Conservation (phyloP, 2,329 filamentous ascomycete genomes). For the Metarhizium guizhouense region DNA sequence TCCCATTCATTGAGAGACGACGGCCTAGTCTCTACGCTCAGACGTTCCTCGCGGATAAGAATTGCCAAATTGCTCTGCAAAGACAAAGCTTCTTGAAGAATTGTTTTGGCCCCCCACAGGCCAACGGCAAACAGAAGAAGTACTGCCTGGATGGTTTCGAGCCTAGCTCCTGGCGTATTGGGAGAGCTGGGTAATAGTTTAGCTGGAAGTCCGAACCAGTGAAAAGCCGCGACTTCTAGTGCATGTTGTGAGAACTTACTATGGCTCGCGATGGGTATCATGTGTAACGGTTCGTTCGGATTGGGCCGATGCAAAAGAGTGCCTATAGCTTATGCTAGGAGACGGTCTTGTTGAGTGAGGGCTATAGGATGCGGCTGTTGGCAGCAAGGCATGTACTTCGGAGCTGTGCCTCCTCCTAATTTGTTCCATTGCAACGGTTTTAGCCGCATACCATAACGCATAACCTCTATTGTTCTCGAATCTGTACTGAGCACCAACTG, state of each 20-base stretch:
- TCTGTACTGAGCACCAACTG: conserved; percentile 58
- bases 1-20: conserved; percentile 44
- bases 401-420: conserved; percentile 48
- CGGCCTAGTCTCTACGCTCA: conserved; percentile 38
- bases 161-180: conserved; percentile 48
- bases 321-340: conserved; percentile 46
- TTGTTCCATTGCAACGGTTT: conserved; percentile 48
- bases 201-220: not conserved
- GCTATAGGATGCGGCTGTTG: conserved; percentile 49
- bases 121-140: conserved; percentile 52
- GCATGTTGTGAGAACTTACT: conserved; percentile 34
- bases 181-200: conserved; percentile 34
- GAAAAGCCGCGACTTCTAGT: not conserved
- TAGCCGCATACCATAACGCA: conserved; percentile 52
- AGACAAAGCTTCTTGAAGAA: conserved; percentile 50
- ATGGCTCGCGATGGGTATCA: conserved; percentile 50
- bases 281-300: conserved; percentile 48
- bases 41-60: conserved; percentile 49
- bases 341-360: conserved; percentile 52
- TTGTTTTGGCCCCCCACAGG: conserved; percentile 52
- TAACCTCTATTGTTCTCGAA: conserved; percentile 52
- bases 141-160: conserved; percentile 58
- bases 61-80: conserved; percentile 50
- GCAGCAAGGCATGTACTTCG: conserved; percentile 46
- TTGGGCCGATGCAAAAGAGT: conserved; percentile 50